Percentiles rank a stretch among this genome's conserved stretches.
These are phyloP conservation scores for Xanthoparmelia taractica DNA, from an alignment of 495 filamentous ascomycete species.

Conservation along the genomic window DNA sequence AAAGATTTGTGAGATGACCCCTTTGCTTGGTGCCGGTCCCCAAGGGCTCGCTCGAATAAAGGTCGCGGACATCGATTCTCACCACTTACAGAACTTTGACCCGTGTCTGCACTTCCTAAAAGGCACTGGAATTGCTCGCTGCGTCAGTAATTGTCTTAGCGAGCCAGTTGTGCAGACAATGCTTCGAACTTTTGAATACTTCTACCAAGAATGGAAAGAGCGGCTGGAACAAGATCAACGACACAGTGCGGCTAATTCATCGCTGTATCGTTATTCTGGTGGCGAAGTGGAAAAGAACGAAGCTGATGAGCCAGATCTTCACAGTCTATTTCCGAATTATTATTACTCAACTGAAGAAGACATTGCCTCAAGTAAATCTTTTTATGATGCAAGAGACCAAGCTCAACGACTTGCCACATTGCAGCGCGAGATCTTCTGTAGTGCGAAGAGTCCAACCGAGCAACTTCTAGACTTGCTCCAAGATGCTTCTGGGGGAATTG, in stretches of 20 bases:
- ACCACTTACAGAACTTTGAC: constrained; percentile 7
- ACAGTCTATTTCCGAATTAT: constrained; percentile 73
- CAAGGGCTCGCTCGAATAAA: constrained; percentile 18
- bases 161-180: constrained; percentile 12
- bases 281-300: constrained; percentile 65
- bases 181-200: constrained; percentile 49
- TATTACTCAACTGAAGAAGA: constrained; percentile 41
- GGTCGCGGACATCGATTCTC: constrained; percentile 31
- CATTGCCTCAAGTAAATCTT: constrained; percentile 25
- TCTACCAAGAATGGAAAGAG: constrained; percentile 72
- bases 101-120: constrained; percentile 35
- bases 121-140: constrained; percentile 3
- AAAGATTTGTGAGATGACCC: constrained; percentile 46
- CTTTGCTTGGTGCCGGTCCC: constrained; percentile 53
- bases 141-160: constrained; percentile 8
- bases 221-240: constrained; percentile 66
- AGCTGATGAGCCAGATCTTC: constrained; percentile 66
- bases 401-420: constrained; percentile 45
- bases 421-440: constrained; percentile 45
- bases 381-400: constrained; percentile 34
- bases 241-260: constrained; percentile 58
- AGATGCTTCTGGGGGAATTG: constrained; percentile 14
- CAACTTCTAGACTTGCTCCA: constrained; percentile 16
- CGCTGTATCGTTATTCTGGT: constrained; percentile 75
- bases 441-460: constrained; percentile 20